phyloP scores from a whole-genome alignment of 805 yeast species.

The Danielozyma ontarioensis region DNA sequence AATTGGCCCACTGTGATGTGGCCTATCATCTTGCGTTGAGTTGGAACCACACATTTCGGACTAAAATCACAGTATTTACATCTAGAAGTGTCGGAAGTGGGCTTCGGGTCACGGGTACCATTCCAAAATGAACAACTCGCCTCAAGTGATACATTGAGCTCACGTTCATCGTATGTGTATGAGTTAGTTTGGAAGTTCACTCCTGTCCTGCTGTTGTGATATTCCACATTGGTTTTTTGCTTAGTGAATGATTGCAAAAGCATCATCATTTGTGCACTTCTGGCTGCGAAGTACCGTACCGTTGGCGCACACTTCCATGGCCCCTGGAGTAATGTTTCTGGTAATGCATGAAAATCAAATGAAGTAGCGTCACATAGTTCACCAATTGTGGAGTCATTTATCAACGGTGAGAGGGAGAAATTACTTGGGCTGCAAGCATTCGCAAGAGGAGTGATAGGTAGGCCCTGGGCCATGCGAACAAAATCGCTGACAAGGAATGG shows the following conservation, averaged over 20 bases:
- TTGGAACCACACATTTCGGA: constrained; percentile 10
- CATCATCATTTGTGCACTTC: constrained; percentile 45
- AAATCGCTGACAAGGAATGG: constrained; percentile 39
- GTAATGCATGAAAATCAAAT: constrained; percentile 14
- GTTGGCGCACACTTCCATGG: constrained; percentile 56
- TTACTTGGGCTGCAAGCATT: constrained; percentile 6
- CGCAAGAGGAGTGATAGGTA: constrained; percentile 39
- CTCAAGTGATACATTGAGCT: constrained; percentile 21
- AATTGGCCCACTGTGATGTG: background rate
- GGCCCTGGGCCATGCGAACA: constrained; percentile 41
- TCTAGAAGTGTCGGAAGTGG: constrained; percentile 33
- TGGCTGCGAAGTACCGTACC: constrained; percentile 48
- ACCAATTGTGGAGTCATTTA: constrained; percentile 3
- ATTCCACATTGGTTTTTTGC: constrained; percentile 46
- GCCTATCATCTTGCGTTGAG: background rate
- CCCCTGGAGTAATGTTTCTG: too few species aligned
- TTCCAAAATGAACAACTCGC: constrained; percentile 50
- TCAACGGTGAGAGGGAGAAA: constrained; percentile 6
- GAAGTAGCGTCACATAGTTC: background rate
- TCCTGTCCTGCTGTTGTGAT: constrained; percentile 34
- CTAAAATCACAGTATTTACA: constrained; percentile 56
- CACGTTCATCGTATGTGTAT: constrained; percentile 31
- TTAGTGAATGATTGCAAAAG: constrained; percentile 32
- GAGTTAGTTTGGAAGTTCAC: constrained; percentile 31
- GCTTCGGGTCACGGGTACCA: constrained; percentile 48